Percentiles rank a stretch among this genome's conserved stretches.
These are phyloP conservation scores for Pecoramyces ruminantium DNA, from an alignment of 192 early-diverging fungal species.

Conservation along the genomic window DNA sequence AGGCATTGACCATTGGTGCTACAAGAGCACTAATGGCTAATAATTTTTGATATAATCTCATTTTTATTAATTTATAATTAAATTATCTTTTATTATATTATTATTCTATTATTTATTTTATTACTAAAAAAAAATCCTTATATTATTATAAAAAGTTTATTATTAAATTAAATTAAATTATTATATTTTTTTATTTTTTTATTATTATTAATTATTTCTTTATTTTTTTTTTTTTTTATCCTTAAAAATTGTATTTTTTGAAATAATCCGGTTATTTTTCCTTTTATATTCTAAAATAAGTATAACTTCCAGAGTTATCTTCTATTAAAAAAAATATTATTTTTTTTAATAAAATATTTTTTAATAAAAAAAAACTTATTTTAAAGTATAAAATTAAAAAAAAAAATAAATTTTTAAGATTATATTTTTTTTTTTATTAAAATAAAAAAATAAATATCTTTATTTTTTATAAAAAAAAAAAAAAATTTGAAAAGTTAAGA, in stretches of 20 bases:
- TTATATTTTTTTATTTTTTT: background rate
- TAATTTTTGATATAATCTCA: background rate
- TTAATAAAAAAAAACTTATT: background rate
- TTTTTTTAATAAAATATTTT: background rate
- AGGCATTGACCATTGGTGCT: background rate
- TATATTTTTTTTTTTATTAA: background rate
- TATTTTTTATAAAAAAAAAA: background rate
- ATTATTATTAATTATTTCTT: background rate
- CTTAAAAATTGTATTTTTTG: background rate
- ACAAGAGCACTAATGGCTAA: background rate
- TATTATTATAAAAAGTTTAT: too few species aligned
- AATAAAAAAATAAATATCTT: background rate
- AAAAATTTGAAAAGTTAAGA: background rate
- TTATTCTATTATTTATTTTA: background rate
- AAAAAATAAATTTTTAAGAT: background rate
- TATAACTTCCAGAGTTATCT: background rate
- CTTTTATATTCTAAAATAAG: background rate
- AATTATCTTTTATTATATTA: too few species aligned
- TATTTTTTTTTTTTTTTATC: too few species aligned
- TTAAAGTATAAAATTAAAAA: background rate
- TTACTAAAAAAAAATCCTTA: too few species aligned
- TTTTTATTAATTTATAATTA: background rate
- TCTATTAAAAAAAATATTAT: too few species aligned
- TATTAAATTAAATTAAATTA: background rate
- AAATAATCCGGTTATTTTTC: background rate